These are phyloP conservation scores for Podaxis sp. DNA, from an alignment of 768 basidiomycete species.

Conservation along the genomic window DNA sequence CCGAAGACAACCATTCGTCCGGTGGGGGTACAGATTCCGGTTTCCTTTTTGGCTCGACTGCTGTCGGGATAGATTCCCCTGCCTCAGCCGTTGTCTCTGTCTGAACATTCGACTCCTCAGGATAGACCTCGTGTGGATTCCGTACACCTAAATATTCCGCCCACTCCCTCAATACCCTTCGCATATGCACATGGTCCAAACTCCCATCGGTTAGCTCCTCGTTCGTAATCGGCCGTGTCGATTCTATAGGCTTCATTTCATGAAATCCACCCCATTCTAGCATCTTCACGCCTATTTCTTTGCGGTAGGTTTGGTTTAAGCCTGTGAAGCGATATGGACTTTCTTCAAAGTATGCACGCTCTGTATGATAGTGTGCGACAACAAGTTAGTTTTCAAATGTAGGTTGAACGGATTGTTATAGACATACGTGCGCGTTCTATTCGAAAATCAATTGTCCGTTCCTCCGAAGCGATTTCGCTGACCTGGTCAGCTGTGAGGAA, in stretches of 20 bases:
- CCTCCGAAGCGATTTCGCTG: conserved; percentile 7
- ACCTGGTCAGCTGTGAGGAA: conserved; percentile 11
- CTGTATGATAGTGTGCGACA: background rate
- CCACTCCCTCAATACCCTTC: conserved; percentile 25
- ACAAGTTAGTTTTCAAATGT: background rate
- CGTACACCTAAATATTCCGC: conserved; percentile 17
- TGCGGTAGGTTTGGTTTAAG: conserved; percentile 12
- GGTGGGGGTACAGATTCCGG: background rate
- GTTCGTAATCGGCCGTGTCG: conserved; percentile 20
- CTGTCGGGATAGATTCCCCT: background rate
- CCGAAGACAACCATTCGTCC: background rate
- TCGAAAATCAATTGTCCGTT: conserved; percentile 17
- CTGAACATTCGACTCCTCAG: conserved; percentile 1
- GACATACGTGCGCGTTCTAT: conserved; percentile 18
- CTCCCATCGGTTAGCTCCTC: conserved; percentile 22
- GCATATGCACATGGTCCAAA: conserved; percentile 29
- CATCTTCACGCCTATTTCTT: conserved; percentile 20
- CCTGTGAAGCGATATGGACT: background rate
- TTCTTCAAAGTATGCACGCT: conserved; percentile 6
- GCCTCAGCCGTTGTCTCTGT: background rate
- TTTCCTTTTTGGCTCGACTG: background rate
- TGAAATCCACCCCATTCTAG: conserved; percentile 39
- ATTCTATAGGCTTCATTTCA: conserved; percentile 27
- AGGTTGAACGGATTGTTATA: background rate
- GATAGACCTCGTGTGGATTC: conserved; percentile 26